Percentiles rank a stretch among this genome's conserved stretches.
Conservation (phyloP, 2,329 filamentous ascomycete genomes). For the Leptodontidium sp. region DNA sequence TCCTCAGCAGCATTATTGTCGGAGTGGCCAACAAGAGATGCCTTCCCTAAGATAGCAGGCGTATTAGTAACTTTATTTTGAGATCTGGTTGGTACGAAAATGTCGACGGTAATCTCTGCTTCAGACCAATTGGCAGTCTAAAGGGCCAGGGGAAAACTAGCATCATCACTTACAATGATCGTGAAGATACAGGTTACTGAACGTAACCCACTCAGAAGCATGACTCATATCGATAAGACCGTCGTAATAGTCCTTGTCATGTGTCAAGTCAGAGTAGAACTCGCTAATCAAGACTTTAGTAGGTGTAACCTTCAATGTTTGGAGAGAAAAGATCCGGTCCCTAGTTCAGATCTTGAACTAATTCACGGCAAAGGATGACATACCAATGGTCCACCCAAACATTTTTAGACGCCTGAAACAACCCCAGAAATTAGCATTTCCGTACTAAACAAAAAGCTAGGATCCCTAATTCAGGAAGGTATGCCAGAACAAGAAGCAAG, state of each 20-base stretch:
- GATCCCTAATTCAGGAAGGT: no score
- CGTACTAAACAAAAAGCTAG: no score
- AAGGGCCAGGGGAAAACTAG: neutral
- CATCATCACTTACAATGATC: constrained; percentile 47
- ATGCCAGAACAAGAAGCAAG: no score
- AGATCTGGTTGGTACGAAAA: no score
- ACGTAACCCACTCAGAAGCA: constrained; percentile 53
- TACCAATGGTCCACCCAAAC: no score
- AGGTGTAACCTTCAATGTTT: constrained; percentile 49
- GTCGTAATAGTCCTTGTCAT: constrained; percentile 54
- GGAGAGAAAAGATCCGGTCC: no score
- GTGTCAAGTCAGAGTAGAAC: constrained; percentile 48
- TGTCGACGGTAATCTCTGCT: no score
- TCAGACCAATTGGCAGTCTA: neutral
- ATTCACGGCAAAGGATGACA: no score
- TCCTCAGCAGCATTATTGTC: constrained; percentile 43
- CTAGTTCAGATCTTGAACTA: no score
- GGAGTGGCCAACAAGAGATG: constrained; percentile 43
- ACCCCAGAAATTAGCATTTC: no score
- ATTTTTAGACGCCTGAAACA: no score
- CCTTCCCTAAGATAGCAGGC: constrained; percentile 30
- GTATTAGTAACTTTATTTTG: neutral
- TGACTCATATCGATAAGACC: constrained; percentile 56
- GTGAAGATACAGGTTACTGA: constrained; percentile 54
- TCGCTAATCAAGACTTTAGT: constrained; percentile 38